These are phyloP conservation scores for Penicillium concentricum DNA, from an alignment of 2,329 filamentous ascomycete genomes.

Conservation along the genomic window DNA sequence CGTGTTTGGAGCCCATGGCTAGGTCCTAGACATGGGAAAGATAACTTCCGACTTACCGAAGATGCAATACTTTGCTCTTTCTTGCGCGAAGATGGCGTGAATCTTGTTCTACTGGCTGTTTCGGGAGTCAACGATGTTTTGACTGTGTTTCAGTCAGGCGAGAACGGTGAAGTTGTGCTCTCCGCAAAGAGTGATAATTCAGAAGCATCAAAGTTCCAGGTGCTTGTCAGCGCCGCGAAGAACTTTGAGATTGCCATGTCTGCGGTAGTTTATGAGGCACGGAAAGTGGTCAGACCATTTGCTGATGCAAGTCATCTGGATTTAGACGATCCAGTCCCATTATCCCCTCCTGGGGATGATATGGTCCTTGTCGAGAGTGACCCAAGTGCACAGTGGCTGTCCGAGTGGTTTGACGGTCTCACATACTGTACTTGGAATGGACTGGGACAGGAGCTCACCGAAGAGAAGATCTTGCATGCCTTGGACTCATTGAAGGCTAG, in stretches of 20 bases:
- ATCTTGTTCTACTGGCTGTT: constrained; percentile 74
- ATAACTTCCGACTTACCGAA: constrained; percentile 66
- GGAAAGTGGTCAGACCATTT: constrained; percentile 56
- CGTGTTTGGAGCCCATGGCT: constrained; percentile 82
- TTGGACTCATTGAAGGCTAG: constrained; percentile 68
- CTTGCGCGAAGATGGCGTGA: constrained; percentile 66
- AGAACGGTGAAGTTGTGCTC: constrained; percentile 65
- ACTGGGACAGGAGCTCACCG: constrained; percentile 77
- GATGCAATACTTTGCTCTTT: constrained; percentile 79
- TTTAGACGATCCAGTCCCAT: constrained; percentile 21
- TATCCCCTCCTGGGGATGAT: constrained; percentile 43
- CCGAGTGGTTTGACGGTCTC: constrained; percentile 88
- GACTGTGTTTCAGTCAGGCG: constrained; percentile 66
- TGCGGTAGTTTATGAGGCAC: constrained; percentile 83
- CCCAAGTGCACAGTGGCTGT: constrained; percentile 61
- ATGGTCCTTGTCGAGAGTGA: constrained; percentile 43
- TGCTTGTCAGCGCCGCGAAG: constrained; percentile 70
- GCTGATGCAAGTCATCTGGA: constrained; percentile 9
- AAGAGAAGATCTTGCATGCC: constrained; percentile 74
- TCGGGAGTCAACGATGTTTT: constrained; percentile 71
- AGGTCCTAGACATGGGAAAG: constrained; percentile 77
- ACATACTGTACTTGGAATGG: constrained; percentile 98
- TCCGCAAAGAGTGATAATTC: constrained; percentile 70
- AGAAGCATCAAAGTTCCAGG: constrained; percentile 54
- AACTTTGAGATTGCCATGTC: constrained; percentile 74